These are phyloP conservation scores for Tillandsia leiboldiana DNA, from an alignment of 176 grass and related monocot genomes.

Conservation along the genomic window DNA sequence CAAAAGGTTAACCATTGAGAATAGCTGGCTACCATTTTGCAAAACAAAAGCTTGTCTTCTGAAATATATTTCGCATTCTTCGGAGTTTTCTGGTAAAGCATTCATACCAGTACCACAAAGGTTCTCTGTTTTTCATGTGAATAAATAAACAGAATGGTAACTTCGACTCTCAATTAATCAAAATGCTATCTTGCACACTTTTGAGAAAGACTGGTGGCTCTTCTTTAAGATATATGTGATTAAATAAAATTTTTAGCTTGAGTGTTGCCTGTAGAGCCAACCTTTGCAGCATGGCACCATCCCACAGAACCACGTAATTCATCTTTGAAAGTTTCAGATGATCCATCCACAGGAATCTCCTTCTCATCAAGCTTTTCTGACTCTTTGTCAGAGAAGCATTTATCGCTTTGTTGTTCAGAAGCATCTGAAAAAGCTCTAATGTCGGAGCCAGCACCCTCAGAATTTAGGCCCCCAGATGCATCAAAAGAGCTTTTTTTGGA, in stretches of 20 bases:
- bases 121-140: background rate
- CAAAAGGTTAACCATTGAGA: background rate
- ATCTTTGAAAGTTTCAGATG: conserved; percentile 30
- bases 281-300: conserved; percentile 39
- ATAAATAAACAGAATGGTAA: background rate
- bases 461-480: background rate
- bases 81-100: background rate
- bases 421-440: conserved; percentile 2
- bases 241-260: conserved; percentile 16
- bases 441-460: background rate
- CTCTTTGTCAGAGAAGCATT: conserved; percentile 23
- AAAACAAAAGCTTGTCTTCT: background rate
- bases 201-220: background rate
- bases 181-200: background rate
- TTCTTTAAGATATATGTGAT: conserved; percentile 3
- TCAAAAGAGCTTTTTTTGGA: background rate
- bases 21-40: background rate
- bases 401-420: conserved; percentile 23
- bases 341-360: conserved; percentile 22
- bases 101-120: background rate
- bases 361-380: conserved; percentile 25
- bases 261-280: conserved; percentile 18
- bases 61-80: background rate
- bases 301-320: conserved; percentile 30
- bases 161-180: background rate